A percentile compares a stretch with the other conserved stretches of the same genome.
These are phyloP conservation scores for Microcera coccophila DNA, from an alignment of 2,329 filamentous ascomycete genomes.

Conservation along the genomic window DNA sequence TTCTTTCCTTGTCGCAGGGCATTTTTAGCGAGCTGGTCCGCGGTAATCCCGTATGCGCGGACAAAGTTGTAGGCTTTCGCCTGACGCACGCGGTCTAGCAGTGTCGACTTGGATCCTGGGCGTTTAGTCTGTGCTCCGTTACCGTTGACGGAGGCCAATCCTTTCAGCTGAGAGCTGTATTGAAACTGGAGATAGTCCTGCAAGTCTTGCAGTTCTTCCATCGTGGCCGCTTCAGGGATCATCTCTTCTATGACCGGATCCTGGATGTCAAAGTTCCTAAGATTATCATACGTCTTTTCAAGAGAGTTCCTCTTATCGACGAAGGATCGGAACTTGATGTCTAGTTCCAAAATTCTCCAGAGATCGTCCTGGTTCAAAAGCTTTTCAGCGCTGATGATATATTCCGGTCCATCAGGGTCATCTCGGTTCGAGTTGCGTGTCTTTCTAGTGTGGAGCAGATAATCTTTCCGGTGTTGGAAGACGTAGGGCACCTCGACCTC, in stretches of 20 bases:
- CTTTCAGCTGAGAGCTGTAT: conserved; percentile 79
- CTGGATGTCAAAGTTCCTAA: conserved; percentile 60
- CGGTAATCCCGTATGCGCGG: conserved; percentile 82
- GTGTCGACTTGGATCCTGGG: conserved; percentile 73
- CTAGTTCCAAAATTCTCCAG: conserved; percentile 91
- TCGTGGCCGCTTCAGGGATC: conserved; percentile 72
- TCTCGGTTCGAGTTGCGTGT: conserved; percentile 57
- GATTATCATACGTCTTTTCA: conserved; percentile 70
- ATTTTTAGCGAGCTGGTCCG: conserved; percentile 85
- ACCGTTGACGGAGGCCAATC: conserved; percentile 62
- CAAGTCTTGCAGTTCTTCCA: conserved; percentile 94
- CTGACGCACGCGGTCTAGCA: conserved; percentile 80
- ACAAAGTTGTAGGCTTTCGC: conserved; percentile 79
- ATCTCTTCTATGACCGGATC: conserved; percentile 79
- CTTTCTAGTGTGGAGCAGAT: conserved; percentile 85
- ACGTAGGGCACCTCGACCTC: conserved; percentile 96
- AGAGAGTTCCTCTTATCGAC: conserved; percentile 88
- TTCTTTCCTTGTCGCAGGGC: conserved; percentile 73
- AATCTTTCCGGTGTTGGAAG: conserved; percentile 97
- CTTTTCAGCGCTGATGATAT: conserved; percentile 76
- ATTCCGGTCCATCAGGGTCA: conserved; percentile 68
- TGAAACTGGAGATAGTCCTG: conserved; percentile 97
- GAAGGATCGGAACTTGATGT: conserved; percentile 90
- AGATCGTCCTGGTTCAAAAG: conserved; percentile 88
- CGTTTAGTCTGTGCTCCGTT: conserved; percentile 68